These are phyloP conservation scores for Colletotrichum lentis DNA, from an alignment of 2,329 filamentous ascomycete species.

Conservation along the genomic window DNA sequence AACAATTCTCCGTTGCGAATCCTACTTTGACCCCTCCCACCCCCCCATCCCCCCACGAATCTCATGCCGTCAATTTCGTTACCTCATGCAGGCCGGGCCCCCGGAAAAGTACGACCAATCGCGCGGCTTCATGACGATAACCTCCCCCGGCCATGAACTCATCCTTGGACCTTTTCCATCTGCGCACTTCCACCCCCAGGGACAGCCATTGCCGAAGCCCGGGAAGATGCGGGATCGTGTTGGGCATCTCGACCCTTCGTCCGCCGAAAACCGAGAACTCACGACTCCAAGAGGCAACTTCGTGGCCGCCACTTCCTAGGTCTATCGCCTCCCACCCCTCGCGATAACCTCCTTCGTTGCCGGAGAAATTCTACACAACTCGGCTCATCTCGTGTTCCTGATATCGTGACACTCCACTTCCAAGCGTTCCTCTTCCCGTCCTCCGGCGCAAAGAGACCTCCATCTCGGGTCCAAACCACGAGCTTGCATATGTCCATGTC, in stretches of 20 bases:
- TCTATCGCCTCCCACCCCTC: not conserved
- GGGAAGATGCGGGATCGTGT: slow-evolving; percentile 35
- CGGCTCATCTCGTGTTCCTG: slow-evolving; percentile 33
- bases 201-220: slow-evolving; percentile 33
- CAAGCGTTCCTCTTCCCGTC: slow-evolving; percentile 5
- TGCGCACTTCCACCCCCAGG: slow-evolving; percentile 15
- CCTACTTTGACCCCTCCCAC: not conserved
- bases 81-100: slow-evolving; percentile 25
- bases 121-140: slow-evolving; percentile 26
- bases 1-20: slow-evolving; percentile 28
- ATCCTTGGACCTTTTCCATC: slow-evolving; percentile 21
- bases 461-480: slow-evolving; percentile 27
- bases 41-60: slow-evolving; percentile 11
- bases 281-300: slow-evolving; percentile 6
- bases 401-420: slow-evolving; percentile 30
- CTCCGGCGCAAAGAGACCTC: slow-evolving; percentile 3
- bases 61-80: slow-evolving; percentile 22
- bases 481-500: slow-evolving; percentile 32
- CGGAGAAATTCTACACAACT: slow-evolving; percentile 18
- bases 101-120: slow-evolving; percentile 35
- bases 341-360: slow-evolving; percentile 22
- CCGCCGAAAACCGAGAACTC: slow-evolving; percentile 29
- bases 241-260: slow-evolving; percentile 21
- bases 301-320: slow-evolving; percentile 23
- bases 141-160: slow-evolving; percentile 25